phyloP scores from a whole-genome alignment of 441 rosid species.

The Gossypium laxum region DNA sequence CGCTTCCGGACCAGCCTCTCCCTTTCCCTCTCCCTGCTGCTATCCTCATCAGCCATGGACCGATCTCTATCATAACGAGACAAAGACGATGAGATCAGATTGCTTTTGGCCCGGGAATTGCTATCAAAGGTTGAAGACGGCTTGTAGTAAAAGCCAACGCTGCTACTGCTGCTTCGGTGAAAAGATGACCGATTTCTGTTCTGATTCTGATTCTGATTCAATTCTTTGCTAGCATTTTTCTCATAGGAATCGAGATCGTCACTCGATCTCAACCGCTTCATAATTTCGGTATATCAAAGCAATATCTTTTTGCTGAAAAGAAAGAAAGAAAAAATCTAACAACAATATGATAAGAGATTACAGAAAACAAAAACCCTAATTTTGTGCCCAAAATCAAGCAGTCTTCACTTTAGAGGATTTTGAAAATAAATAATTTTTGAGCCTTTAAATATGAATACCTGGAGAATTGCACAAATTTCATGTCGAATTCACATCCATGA shows the following conservation, averaged over 20 bases:
- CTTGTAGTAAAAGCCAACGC: slow-evolving; percentile 43
- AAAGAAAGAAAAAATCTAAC: neutral
- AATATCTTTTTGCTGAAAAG: neutral
- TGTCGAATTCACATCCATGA: neutral
- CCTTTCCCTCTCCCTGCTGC: slow-evolving; percentile 18
- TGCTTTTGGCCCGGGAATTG: slow-evolving; percentile 30
- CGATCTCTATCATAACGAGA: slow-evolving; percentile 62
- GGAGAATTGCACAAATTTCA: slow-evolving; percentile 7
- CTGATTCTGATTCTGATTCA: slow-evolving; percentile 30
- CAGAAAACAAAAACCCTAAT: slow-evolving; percentile 20
- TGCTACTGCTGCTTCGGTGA: slow-evolving; percentile 29
- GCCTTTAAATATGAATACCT: neutral
- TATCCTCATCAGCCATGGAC: slow-evolving; percentile 38
- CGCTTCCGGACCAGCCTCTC: slow-evolving; percentile 49
- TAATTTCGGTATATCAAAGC: slow-evolving; percentile 11
- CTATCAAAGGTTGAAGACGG: slow-evolving; percentile 33
- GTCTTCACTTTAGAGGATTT: neutral
- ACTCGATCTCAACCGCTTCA: slow-evolving; percentile 85
- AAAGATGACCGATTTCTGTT: slow-evolving; percentile 39
- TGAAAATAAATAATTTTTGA: neutral
- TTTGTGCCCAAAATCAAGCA: neutral
- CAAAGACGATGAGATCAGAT: slow-evolving; percentile 40
- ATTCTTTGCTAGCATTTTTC: slow-evolving; percentile 36
- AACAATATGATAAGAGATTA: neutral
- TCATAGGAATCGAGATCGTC: slow-evolving; percentile 70